A percentile compares a stretch with the other conserved stretches of the same genome.
Evolutionary conservation across 768 basidiomycete species (phyloP).

Genomic region (Scleroderma bovista): DNA sequence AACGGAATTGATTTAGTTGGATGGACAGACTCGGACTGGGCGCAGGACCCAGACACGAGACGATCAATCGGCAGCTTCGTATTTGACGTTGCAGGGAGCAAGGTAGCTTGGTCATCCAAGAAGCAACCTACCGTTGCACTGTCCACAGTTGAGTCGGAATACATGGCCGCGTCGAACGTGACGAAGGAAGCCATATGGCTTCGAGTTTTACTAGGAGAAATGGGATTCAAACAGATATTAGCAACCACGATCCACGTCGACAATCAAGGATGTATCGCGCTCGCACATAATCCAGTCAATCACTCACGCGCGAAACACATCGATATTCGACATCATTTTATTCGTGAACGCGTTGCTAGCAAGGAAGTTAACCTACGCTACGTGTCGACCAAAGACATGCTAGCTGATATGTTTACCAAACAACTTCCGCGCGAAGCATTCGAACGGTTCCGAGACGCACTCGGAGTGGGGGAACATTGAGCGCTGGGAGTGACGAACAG

Average conservation of each 20-base stretch:
- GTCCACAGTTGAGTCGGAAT: slow-evolving; percentile 36
- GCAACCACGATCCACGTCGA: neutral
- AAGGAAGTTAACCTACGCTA: slow-evolving; percentile 9
- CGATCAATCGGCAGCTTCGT: slow-evolving; percentile 18
- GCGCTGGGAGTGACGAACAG: neutral
- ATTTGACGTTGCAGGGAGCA: slow-evolving; percentile 17
- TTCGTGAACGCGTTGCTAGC: slow-evolving; percentile 12
- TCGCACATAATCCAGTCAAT: neutral
- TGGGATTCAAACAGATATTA: neutral
- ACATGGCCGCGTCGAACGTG: too few relatives aligned
- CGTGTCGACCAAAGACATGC: slow-evolving; percentile 15
- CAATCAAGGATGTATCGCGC: neutral
- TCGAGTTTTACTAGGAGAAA: neutral
- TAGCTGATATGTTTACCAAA: slow-evolving; percentile 23
- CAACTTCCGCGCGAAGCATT: slow-evolving; percentile 7
- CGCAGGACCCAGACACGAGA: slow-evolving; percentile 19
- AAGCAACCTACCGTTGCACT: slow-evolving; percentile 34
- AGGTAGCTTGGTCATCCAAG: slow-evolving; percentile 24
- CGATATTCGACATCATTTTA: slow-evolving; percentile 16
- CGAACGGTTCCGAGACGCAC: neutral
- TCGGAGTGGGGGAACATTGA: neutral
- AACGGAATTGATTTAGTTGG: neutral
- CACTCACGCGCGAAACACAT: neutral
- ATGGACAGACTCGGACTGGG: slow-evolving; percentile 14
- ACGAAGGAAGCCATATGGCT: too few relatives aligned